phyloP scores from a whole-genome alignment of 768 basidiomycete genomes.

The Collybia sordida region DNA sequence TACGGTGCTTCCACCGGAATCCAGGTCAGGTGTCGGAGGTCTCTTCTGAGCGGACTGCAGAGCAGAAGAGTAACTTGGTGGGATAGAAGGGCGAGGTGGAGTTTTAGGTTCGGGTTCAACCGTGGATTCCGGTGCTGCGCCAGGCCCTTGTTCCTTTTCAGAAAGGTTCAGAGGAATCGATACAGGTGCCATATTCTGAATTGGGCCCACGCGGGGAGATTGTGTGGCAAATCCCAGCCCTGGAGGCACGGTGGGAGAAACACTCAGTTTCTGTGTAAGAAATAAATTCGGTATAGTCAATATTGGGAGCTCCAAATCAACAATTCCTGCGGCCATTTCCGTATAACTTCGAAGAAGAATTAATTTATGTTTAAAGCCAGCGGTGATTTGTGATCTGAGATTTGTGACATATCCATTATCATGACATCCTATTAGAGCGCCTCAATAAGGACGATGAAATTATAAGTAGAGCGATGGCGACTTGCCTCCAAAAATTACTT shows the following conservation, averaged over 20 bases:
- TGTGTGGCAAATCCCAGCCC: conserved; percentile 1
- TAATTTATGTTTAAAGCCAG: conserved; percentile 63
- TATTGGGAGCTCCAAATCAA: conserved; percentile 53
- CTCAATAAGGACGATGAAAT: conserved; percentile 4
- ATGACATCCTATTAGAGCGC: conserved; percentile 52
- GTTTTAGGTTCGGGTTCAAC: conserved; percentile 3
- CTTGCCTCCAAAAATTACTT: conserved; percentile 67
- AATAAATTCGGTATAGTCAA: conserved; percentile 60
- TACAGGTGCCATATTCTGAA: conserved; percentile 2
- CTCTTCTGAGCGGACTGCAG: conserved; percentile 31
- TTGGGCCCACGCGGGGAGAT: conserved; percentile 5
- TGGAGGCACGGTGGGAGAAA: conserved; percentile 7
- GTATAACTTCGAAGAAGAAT: conserved; percentile 63
- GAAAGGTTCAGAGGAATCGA: conserved; percentile 7
- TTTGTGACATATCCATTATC: conserved; percentile 70
- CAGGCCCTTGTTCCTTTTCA: conserved; percentile 24
- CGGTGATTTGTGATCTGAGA: conserved; percentile 63
- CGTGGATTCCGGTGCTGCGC: conserved; percentile 20
- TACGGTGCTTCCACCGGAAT: conserved; percentile 41
- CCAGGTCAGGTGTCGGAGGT: conserved; percentile 35
- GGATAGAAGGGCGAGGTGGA: conserved; percentile 15
- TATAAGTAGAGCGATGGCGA: conserved; percentile 11
- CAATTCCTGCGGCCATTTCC: conserved; percentile 59
- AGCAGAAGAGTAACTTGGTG: conserved; percentile 45
- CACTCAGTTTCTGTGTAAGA: conserved; percentile 51